A percentile compares a stretch with the other conserved stretches of the same genome.
Conservation (phyloP, 495 filamentous ascomycete species). For the Acidiella bohemica region DNA sequence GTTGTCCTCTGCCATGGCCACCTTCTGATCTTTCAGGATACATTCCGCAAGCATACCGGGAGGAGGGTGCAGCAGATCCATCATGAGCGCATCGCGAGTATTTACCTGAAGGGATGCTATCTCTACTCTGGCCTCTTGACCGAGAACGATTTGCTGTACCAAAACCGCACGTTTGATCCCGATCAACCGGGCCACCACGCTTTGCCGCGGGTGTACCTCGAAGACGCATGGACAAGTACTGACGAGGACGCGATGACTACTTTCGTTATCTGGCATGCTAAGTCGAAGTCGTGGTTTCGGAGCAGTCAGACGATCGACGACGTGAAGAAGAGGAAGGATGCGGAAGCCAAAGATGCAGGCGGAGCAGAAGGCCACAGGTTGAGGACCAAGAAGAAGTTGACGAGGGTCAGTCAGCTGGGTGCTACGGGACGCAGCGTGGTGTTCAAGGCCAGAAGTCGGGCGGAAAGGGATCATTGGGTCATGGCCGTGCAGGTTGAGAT, state of each 20-base stretch:
- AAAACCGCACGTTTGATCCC: conserved; percentile 55
- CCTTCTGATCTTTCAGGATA: conserved; percentile 51
- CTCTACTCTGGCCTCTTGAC: conserved; percentile 58
- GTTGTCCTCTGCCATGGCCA: conserved; percentile 53
- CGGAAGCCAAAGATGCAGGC: conserved; percentile 25
- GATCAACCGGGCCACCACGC: conserved; percentile 52
- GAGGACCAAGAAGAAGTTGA: conserved; percentile 20
- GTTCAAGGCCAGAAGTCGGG: conserved; percentile 55
- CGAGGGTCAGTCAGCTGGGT: conserved; percentile 37
- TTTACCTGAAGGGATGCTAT: conserved; percentile 57
- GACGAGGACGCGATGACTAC: conserved; percentile 61
- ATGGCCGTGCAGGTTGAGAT: conserved; percentile 60
- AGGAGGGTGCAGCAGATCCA: conserved; percentile 48
- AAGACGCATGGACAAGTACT: conserved; percentile 50
- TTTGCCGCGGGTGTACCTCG: conserved; percentile 50
- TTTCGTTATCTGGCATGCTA: conserved; percentile 61
- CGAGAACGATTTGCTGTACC: conserved; percentile 53
- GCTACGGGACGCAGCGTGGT: conserved; percentile 52
- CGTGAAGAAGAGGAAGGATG: conserved; percentile 4
- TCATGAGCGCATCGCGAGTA: conserved; percentile 43
- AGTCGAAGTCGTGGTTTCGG: conserved; percentile 45
- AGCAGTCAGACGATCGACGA: conserved; percentile 35
- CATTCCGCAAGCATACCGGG: conserved; percentile 43
- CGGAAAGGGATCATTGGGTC: conserved; percentile 67
- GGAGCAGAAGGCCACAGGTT: conserved; percentile 16